Conservation (phyloP, 129 eudicot species). For the Apium graveolens region DNA sequence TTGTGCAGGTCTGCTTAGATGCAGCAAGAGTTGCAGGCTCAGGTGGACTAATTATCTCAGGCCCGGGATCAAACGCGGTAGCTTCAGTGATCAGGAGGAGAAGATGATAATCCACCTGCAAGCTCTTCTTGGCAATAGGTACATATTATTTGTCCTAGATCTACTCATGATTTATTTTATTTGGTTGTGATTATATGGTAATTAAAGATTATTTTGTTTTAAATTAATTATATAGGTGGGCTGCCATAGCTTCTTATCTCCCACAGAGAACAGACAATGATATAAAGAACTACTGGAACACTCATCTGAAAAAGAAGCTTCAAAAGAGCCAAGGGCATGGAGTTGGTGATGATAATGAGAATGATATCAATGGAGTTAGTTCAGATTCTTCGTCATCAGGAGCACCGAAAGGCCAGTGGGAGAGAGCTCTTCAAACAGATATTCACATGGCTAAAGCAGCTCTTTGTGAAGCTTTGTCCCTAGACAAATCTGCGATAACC, state of each 20-base stretch:
- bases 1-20: slow-evolving; percentile 36
- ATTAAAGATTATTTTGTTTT: not conserved
- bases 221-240: slow-evolving; percentile 34
- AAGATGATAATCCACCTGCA: slow-evolving; percentile 52
- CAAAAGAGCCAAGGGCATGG: not conserved
- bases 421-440: slow-evolving; percentile 56
- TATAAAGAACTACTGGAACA: slow-evolving; percentile 54
- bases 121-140: slow-evolving; percentile 53
- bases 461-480: slow-evolving; percentile 44
- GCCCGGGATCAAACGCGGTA: slow-evolving; percentile 45
- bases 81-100: slow-evolving; percentile 44
- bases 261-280: slow-evolving; percentile 50
- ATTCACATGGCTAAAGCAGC: slow-evolving; percentile 57
- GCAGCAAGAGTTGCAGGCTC: slow-evolving; percentile 52
- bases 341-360: not conserved
- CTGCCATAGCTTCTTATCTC: slow-evolving; percentile 54
- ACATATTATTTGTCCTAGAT: not conserved
- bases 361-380: not conserved
- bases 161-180: not conserved
- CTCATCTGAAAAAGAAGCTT: slow-evolving; percentile 50
- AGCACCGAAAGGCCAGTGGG: slow-evolving; percentile 49
- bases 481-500: slow-evolving; percentile 25
- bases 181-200: not conserved
- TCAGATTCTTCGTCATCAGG: not conserved
- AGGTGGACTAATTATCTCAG: slow-evolving; percentile 52